Conservation (phyloP, 2,329 filamentous ascomycete species). For the Leptosphaerulina australis region DNA sequence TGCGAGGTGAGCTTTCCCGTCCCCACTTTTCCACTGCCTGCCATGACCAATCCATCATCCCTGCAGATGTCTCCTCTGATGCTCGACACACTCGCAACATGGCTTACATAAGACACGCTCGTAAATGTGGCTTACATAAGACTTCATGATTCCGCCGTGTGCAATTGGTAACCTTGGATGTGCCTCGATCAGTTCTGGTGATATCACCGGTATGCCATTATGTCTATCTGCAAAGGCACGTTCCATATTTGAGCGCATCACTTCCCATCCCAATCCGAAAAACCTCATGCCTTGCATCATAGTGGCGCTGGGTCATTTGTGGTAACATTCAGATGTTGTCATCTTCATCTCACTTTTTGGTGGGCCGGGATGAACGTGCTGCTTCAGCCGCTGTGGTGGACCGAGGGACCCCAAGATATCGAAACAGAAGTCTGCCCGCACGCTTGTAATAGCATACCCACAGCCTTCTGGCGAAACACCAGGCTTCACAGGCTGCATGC, state of each 20-base stretch:
- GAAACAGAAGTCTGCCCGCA: background rate
- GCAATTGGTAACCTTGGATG: background rate
- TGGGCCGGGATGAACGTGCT: background rate
- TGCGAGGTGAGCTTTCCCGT: slow-evolving; percentile 10
- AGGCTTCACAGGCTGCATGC: background rate
- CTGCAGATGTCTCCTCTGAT: background rate
- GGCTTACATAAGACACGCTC: too few relatives aligned
- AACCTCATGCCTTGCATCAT: slow-evolving; percentile 14
- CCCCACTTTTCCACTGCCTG: slow-evolving; percentile 14
- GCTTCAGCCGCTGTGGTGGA: background rate
- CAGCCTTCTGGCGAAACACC: background rate
- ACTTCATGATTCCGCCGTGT: background rate
- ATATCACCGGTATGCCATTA: background rate
- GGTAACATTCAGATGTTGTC: background rate
- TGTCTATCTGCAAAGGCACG: background rate
- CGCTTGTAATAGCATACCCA: background rate
- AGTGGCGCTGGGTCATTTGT: background rate
- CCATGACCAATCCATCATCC: background rate
- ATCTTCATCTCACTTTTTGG: background rate
- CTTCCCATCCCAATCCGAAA: slow-evolving; percentile 1
- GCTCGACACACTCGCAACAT: slow-evolving; percentile 4
- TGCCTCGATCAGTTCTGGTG: background rate
- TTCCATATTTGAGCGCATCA: background rate
- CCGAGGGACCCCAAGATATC: slow-evolving; percentile 1
- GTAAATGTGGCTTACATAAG: too few relatives aligned